Conservation (phyloP, 768 basidiomycete species). For the Kwoniella sp. region DNA sequence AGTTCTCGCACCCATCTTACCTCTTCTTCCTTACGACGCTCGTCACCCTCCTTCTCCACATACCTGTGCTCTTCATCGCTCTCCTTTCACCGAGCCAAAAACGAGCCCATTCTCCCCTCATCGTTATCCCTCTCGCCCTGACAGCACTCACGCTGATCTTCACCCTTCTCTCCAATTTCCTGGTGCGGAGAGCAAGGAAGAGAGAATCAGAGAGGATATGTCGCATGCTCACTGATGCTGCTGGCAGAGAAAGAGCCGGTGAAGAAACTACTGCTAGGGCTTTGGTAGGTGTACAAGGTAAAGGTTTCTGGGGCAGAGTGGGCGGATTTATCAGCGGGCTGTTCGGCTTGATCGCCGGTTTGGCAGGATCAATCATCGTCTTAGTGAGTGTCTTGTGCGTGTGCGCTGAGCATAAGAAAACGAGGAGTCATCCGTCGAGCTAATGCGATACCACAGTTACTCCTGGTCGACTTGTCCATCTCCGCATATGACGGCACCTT, state of each 20-base stretch:
- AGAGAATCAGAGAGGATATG: slow-evolving; percentile 46
- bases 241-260: slow-evolving; percentile 32
- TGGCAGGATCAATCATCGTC: slow-evolving; percentile 46
- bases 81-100: slow-evolving; percentile 44
- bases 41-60: slow-evolving; percentile 43
- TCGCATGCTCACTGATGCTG: slow-evolving; percentile 48
- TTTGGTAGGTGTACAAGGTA: slow-evolving; percentile 47
- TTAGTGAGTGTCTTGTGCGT: slow-evolving; percentile 36
- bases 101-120: slow-evolving; percentile 42
- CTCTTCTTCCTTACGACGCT: slow-evolving; percentile 55
- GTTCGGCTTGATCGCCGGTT: slow-evolving; percentile 48
- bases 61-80: slow-evolving; percentile 49
- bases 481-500: slow-evolving; percentile 49
- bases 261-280: slow-evolving; percentile 48
- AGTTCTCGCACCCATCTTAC: slow-evolving; percentile 54
- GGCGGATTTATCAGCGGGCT: slow-evolving; percentile 39
- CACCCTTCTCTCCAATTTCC: slow-evolving; percentile 45
- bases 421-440: neutral
- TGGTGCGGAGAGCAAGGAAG: slow-evolving; percentile 47
- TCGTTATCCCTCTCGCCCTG: slow-evolving; percentile 44
- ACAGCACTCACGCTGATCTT: slow-evolving; percentile 45
- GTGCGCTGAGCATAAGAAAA: neutral
- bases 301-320: slow-evolving; percentile 38
- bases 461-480: slow-evolving; percentile 52
- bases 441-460: slow-evolving; percentile 41